Percentiles rank a stretch among this genome's conserved stretches.
These are phyloP conservation scores for Epithele typhae DNA, from an alignment of 768 basidiomycete species.

Conservation along the genomic window DNA sequence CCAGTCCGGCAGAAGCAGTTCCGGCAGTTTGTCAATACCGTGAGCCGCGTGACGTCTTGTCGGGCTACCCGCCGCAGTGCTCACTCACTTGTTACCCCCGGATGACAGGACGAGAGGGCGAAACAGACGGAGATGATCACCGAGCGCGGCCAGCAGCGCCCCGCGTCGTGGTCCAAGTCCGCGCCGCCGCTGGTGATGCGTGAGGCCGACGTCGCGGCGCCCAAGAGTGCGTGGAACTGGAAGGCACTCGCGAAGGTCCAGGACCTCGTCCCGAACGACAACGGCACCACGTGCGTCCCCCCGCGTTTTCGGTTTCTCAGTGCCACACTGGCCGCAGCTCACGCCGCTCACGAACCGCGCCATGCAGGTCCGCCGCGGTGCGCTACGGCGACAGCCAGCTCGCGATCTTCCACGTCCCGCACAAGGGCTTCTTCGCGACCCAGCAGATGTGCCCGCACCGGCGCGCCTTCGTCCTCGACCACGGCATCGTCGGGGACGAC, in stretches of 20 bases:
- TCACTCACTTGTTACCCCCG: no score
- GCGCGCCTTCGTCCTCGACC: constrained; percentile 66
- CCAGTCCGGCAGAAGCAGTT: constrained; percentile 46
- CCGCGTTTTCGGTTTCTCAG: no score
- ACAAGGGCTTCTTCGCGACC: constrained; percentile 55
- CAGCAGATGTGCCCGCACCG: constrained; percentile 59
- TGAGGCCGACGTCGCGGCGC: constrained; percentile 34
- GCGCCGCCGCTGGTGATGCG: constrained; percentile 44
- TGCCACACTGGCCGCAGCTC: no score
- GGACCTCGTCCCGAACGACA: constrained; percentile 45
- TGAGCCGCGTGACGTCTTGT: constrained; percentile 14
- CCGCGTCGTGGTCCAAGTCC: constrained; percentile 65
- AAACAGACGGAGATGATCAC: constrained; percentile 45
- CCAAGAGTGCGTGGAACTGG: constrained; percentile 56
- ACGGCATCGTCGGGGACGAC: constrained; percentile 67
- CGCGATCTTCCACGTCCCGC: constrained; percentile 62
- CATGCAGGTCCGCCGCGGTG: constrained; percentile 40
- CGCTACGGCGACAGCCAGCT: constrained; percentile 65
- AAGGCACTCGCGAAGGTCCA: constrained; percentile 39
- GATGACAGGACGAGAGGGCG: constrained; percentile 36
- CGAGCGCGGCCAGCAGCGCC: constrained; percentile 60
- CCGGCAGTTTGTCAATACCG: constrained; percentile 65
- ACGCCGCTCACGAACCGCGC: neutral
- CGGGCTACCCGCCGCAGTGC: no score
- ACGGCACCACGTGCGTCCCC: constrained; percentile 41